Conservation (phyloP, 257 asterid species). For the Agastache rugosa region DNA sequence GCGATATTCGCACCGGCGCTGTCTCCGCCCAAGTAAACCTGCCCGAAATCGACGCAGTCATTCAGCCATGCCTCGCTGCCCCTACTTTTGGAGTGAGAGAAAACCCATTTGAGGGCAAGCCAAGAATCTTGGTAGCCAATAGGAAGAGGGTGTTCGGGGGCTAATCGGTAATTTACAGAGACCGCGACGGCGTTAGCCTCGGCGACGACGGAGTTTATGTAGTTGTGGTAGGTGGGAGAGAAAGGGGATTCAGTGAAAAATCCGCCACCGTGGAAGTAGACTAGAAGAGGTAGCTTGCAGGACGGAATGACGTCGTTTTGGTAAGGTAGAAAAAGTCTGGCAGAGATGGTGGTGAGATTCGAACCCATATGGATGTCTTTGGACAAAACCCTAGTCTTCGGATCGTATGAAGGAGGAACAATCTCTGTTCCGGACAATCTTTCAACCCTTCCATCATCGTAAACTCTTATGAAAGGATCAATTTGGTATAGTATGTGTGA, state of each 20-base stretch:
- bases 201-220: not conserved
- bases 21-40: slow-evolving; percentile 46
- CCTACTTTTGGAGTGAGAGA: not conserved
- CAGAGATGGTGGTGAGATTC: not conserved
- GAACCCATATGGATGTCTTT: not conserved
- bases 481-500: not conserved
- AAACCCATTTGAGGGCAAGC: slow-evolving; percentile 47
- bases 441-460: not conserved
- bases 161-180: slow-evolving; percentile 56
- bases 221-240: not conserved
- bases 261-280: slow-evolving; percentile 14
- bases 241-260: not conserved
- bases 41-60: slow-evolving; percentile 43
- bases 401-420: not conserved
- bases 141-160: slow-evolving; percentile 66
- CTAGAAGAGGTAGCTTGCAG: not conserved
- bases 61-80: slow-evolving; percentile 42
- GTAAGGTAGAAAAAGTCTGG: not conserved
- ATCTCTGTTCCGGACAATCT: not conserved
- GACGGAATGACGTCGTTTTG: not conserved
- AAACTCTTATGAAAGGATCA: not conserved
- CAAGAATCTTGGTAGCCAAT: slow-evolving; percentile 63
- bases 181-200: not conserved
- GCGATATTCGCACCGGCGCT: slow-evolving; percentile 46
- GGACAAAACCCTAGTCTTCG: not conserved